A percentile compares a stretch with the other conserved stretches of the same genome.
Evolutionary conservation across 495 filamentous ascomycete genomes (phyloP).

Genomic region (Arthonia radiata): DNA sequence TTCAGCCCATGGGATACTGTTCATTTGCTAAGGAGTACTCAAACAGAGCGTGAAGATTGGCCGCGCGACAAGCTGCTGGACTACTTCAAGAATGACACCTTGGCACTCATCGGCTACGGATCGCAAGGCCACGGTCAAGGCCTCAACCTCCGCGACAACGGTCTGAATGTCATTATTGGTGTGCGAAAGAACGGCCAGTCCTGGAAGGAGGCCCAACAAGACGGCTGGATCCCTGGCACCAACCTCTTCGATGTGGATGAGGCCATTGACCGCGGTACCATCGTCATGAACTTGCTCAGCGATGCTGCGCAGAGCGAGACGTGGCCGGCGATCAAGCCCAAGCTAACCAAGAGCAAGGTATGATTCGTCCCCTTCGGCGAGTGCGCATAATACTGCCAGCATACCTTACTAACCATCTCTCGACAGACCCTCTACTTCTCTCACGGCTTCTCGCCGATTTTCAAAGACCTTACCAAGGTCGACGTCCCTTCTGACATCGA

Average conservation of each 20-base stretch:
- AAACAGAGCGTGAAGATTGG: constrained; percentile 86
- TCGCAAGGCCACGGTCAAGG: constrained; percentile 98
- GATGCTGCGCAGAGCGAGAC: constrained; percentile 97
- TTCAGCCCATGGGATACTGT: too few species aligned
- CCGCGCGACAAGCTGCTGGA: constrained; percentile 92
- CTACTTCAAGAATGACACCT: constrained; percentile 98
- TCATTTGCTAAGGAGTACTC: constrained; percentile 3
- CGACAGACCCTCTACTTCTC: constrained; percentile 95
- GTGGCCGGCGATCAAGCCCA: constrained; percentile 92
- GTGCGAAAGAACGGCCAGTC: constrained; percentile 94
- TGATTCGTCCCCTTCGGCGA: constrained; percentile 4
- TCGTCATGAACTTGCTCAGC: constrained; percentile 95
- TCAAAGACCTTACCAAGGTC: constrained; percentile 98
- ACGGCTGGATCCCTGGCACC: constrained; percentile 94
- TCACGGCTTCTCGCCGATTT: constrained; percentile 98
- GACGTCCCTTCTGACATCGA: constrained; percentile 86
- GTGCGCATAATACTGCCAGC: constrained; percentile 6
- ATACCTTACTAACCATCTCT: constrained; percentile 1
- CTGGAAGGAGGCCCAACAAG: constrained; percentile 89
- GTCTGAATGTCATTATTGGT: constrained; percentile 93
- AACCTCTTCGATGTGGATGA: constrained; percentile 95
- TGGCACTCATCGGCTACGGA: constrained; percentile 96
- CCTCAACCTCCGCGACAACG: constrained; percentile 97
- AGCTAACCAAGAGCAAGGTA: constrained; percentile 93
- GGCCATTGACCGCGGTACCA: constrained; percentile 78